These are phyloP conservation scores for Candida peoriensis DNA, from an alignment of 805 yeast species.

Conservation along the genomic window DNA sequence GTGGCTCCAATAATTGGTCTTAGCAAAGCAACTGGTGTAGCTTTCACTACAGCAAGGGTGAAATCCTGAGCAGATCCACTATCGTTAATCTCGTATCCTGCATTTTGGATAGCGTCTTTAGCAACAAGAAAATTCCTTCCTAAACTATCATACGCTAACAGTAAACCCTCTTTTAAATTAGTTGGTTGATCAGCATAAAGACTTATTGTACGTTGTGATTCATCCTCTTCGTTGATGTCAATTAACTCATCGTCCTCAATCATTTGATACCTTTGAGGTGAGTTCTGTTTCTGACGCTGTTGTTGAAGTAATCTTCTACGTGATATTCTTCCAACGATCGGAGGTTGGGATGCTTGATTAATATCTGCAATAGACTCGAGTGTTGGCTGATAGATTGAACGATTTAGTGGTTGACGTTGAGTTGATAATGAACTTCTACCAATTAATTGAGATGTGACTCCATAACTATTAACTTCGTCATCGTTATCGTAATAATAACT, in stretches of 20 bases:
- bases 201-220: slow-evolving; percentile 46
- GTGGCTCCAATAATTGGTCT: slow-evolving; percentile 91
- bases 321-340: not conserved
- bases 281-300: not conserved
- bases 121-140: slow-evolving; percentile 67
- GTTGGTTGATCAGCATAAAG: slow-evolving; percentile 83
- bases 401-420: slow-evolving; percentile 14
- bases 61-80: slow-evolving; percentile 64
- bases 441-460: slow-evolving; percentile 17
- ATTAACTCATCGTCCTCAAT: slow-evolving; percentile 7
- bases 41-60: slow-evolving; percentile 60
- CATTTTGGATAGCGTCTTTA: slow-evolving; percentile 51
- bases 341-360: slow-evolving; percentile 5
- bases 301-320: slow-evolving; percentile 1
- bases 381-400: slow-evolving; percentile 23
- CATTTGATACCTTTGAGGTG: slow-evolving; percentile 18
- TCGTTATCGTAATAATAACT: slow-evolving; percentile 25
- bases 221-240: slow-evolving; percentile 20
- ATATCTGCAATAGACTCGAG: slow-evolving; percentile 23
- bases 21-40: slow-evolving; percentile 74
- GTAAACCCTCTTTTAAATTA: slow-evolving; percentile 64
- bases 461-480: slow-evolving; percentile 10
- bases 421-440: slow-evolving; percentile 20
- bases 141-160: slow-evolving; percentile 67
- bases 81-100: slow-evolving; percentile 59